Base-by-base conservation (phyloP, 1,139 yeast genomes). In the Taphrina betulina region DNA sequence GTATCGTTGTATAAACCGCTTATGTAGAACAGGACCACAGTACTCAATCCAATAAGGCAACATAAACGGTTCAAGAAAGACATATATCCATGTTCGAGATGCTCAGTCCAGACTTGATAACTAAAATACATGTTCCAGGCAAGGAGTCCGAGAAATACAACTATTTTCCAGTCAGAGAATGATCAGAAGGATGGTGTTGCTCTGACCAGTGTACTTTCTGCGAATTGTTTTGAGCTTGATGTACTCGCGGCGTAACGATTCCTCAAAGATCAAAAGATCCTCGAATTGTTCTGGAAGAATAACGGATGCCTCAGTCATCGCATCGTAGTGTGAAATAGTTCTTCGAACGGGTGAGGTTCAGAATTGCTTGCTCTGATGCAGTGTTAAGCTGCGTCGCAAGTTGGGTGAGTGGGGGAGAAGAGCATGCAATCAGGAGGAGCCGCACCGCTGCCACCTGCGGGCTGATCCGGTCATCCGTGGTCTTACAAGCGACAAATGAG, bases 231-330 rank as follows among this genome's bases (percentile, higher is more conserved):
- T 42, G 31, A 55, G 46, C 10, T 41, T 22, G n/a, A 41, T 34
- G 26, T 55, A 55, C 26, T 55, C 58, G 44, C 41, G 37, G 24
- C 58, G 35, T n/a, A 55, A 28, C 33, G 51, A 42, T 33, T 55
- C 58, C 20, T 55, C 58, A 31, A 55, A 48, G 17, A 55, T 48
- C 44, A 55, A 50, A 12, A 55, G 55, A 16, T 55, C 54, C 19
- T 23, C 54, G 17, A 38, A 50, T 26, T 50, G 54, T 14, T 50
- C 54, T 10, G 41, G 16, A 10, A 20, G 35, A 16, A 20, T 46
- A 16, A 8, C 8, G n/a, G 46, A 14, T 26, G 33, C 1, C 19
- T 26, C 31, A 7, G 31, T 26, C 31, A 26, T 26, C n/a, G n/a
- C n/a, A n/a, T n/a, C n/a, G n/a, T n/a, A n/a, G n/a, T n/a, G n/a